Conservation (phyloP, 371 early-diverging fungal genomes). For the Haplosporangium sp. region DNA sequence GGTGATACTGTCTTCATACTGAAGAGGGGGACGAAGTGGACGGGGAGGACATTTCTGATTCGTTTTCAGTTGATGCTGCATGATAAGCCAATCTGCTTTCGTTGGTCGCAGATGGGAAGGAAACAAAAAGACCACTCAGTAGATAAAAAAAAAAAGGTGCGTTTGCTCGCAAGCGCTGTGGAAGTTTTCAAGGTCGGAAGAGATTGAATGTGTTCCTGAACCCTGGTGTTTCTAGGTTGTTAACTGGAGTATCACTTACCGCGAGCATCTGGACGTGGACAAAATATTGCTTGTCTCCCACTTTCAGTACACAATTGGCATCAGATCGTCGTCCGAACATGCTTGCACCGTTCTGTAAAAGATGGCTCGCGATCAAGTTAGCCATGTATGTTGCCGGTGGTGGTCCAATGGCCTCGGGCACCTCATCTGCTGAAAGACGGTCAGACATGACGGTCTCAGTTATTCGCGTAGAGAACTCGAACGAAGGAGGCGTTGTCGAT, state of each 20-base stretch:
- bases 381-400: constrained; percentile 37
- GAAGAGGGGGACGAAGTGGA: no score
- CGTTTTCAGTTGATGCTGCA: no score
- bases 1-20: no score
- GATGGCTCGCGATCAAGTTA: constrained; percentile 17
- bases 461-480: neutral
- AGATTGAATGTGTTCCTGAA: neutral
- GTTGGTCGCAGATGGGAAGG: no score
- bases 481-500: no score
- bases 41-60: no score
- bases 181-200: no score
- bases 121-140: no score
- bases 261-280: constrained; percentile 42
- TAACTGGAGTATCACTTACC: constrained; percentile 17
- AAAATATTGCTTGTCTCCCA: constrained; percentile 25
- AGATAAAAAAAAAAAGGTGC: no score
- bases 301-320: constrained; percentile 32
- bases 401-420: neutral
- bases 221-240: neutral
- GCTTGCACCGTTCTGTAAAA: constrained; percentile 13
- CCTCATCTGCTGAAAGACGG: neutral
- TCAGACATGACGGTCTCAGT: neutral
- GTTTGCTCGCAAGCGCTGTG: no score
- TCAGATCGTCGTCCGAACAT: constrained; percentile 36
- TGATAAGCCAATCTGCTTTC: no score